phyloP scores from a whole-genome alignment of 495 filamentous ascomycete species.

The Terfezia boudieri region DNA sequence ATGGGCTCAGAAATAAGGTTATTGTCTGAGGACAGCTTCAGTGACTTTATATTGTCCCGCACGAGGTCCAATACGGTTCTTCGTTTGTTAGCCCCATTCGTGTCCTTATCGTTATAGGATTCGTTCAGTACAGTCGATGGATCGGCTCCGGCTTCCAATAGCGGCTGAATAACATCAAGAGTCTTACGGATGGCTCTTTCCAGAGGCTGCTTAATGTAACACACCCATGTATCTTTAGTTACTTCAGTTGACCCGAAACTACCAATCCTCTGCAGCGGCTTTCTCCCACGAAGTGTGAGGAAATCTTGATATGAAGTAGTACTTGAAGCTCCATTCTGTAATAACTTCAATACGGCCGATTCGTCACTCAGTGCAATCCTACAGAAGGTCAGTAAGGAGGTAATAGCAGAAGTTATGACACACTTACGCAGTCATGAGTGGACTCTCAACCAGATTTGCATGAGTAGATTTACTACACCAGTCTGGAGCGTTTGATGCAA shows the following conservation, averaged over 20 bases:
- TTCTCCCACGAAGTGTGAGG: too few relatives aligned
- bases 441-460: constrained; percentile 9
- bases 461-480: background rate
- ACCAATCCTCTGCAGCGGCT: too few relatives aligned
- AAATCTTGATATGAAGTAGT: constrained; percentile 2
- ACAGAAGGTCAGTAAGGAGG: too few relatives aligned
- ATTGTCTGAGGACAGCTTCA: too few relatives aligned
- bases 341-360: too few relatives aligned
- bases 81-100: background rate
- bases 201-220: constrained; percentile 6
- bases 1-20: too few relatives aligned
- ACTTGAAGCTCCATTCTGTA: too few relatives aligned
- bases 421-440: constrained; percentile 27
- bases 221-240: too few relatives aligned
- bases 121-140: background rate
- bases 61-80: constrained; percentile 34
- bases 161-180: constrained; percentile 1
- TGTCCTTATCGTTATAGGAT: background rate
- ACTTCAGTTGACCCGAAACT: too few relatives aligned
- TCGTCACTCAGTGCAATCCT: too few relatives aligned
- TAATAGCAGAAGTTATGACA: constrained; percentile 1
- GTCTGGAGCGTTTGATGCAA: background rate
- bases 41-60: constrained; percentile 23
- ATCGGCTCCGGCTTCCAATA: constrained; percentile 8
- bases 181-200: constrained; percentile 1